phyloP scores from a whole-genome alignment of 2,329 filamentous ascomycete species.

The Xylariomycetidae sp. region DNA sequence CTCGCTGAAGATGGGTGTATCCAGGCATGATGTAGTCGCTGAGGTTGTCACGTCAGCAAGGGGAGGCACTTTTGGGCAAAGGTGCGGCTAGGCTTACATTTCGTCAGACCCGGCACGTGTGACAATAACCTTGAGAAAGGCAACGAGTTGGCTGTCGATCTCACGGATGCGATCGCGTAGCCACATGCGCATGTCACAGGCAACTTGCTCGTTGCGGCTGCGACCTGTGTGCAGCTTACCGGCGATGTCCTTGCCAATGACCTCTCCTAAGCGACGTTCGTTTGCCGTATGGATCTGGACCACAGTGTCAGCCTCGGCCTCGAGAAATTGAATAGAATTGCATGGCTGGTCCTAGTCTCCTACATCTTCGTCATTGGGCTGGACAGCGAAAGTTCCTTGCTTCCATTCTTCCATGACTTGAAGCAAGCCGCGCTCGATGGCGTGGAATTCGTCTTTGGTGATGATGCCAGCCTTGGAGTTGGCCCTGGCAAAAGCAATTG shows the following conservation, averaged over 20 bases:
- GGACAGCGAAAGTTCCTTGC: slow-evolving; percentile 43
- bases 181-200: slow-evolving; percentile 88
- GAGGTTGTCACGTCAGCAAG: slow-evolving; percentile 47
- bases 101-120: slow-evolving; percentile 68
- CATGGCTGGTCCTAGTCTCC: slow-evolving; percentile 16
- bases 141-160: slow-evolving; percentile 64
- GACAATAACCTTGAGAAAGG: slow-evolving; percentile 60
- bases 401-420: slow-evolving; percentile 52
- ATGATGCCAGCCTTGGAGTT: slow-evolving; percentile 74
- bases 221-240: slow-evolving; percentile 88
- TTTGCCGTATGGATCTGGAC: slow-evolving; percentile 19
- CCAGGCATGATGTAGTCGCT: slow-evolving; percentile 82
- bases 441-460: slow-evolving; percentile 64
- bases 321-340: slow-evolving; percentile 8
- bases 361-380: slow-evolving; percentile 51
- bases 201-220: slow-evolving; percentile 86
- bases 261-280: slow-evolving; percentile 63
- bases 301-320: slow-evolving; percentile 28
- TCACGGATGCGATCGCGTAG: slow-evolving; percentile 67
- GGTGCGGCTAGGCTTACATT: slow-evolving; percentile 34
- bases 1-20: slow-evolving; percentile 83
- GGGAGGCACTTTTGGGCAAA: slow-evolving; percentile 6
- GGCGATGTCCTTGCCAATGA: slow-evolving; percentile 79
- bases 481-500: slow-evolving; percentile 75
- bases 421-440: slow-evolving; percentile 68